phyloP scores from a whole-genome alignment of 2,329 filamentous ascomycete genomes.

The Fusarium setosum region DNA sequence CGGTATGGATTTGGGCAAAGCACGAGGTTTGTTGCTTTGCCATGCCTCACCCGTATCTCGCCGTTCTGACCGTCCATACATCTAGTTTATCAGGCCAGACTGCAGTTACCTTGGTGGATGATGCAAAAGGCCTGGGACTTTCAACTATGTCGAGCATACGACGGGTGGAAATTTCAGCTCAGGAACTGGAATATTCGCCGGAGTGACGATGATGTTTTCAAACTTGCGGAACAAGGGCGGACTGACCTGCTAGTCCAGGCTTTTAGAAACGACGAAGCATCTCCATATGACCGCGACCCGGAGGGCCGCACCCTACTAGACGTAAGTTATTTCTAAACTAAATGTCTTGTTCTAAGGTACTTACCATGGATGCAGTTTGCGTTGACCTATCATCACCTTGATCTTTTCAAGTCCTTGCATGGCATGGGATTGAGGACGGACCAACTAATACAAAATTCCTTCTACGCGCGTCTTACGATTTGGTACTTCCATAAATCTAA shows the following conservation, averaged over 20 bases:
- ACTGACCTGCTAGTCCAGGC: fast-evolving
- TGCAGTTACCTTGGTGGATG: constrained; percentile 5
- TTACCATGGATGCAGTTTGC: not conserved
- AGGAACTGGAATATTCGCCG: constrained; percentile 2
- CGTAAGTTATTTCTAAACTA: not conserved
- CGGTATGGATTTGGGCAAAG: not conserved
- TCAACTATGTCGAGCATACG: not conserved
- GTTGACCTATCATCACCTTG: not conserved
- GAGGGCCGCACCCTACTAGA: fast-evolving
- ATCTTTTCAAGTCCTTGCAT: not conserved
- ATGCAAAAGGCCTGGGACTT: constrained; percentile 21
- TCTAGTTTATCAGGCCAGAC: constrained; percentile 3
- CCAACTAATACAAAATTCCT: too few species aligned
- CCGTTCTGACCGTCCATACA: not conserved
- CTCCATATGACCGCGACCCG: not conserved
- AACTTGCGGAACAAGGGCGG: fast-evolving
- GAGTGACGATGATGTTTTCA: fast-evolving
- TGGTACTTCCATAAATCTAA: too few species aligned
- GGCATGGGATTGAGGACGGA: not conserved
- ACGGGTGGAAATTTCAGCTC: constrained; percentile 19
- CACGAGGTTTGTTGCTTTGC: not conserved
- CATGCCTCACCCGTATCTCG: fast-evolving
- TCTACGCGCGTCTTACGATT: too few species aligned
- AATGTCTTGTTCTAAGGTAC: not conserved
- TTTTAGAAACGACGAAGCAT: not conserved